Conservation (phyloP, 139 green algal genomes). For the Pedinophyceae sp. region DNA sequence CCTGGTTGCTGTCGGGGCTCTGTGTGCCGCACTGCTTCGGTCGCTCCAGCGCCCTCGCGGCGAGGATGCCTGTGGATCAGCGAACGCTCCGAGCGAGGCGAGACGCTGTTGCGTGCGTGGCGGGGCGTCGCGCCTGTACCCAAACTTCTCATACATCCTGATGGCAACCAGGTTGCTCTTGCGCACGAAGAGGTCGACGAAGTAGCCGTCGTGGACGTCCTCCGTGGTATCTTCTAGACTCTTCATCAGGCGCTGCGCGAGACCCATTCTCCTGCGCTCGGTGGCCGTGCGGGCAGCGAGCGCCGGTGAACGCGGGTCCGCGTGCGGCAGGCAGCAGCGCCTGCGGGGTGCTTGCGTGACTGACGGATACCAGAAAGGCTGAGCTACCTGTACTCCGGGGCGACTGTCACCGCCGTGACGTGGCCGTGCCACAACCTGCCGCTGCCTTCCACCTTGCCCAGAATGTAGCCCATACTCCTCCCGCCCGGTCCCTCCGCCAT, state of each 20-base stretch:
- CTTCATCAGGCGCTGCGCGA: slow-evolving; percentile 87
- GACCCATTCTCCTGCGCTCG: slow-evolving; percentile 30
- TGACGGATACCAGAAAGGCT: too few species aligned
- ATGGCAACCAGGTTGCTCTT: slow-evolving; percentile 81
- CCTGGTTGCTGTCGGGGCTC: too few species aligned
- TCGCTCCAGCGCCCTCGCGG: too few species aligned
- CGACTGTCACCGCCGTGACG: slow-evolving; percentile 93
- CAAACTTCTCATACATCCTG: slow-evolving; percentile 87
- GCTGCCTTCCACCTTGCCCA: slow-evolving; percentile 88
- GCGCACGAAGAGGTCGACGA: slow-evolving; percentile 97
- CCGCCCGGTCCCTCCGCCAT: slow-evolving; percentile 44
- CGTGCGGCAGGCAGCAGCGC: too few species aligned
- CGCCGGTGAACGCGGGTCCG: too few species aligned
- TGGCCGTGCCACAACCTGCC: slow-evolving; percentile 86
- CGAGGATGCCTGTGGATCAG: too few species aligned
- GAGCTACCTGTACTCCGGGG: slow-evolving; percentile 60
- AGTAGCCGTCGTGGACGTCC: slow-evolving; percentile 71
- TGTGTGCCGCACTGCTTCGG: too few species aligned
- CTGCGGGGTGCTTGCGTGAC: too few species aligned
- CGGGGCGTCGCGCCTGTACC: too few species aligned
- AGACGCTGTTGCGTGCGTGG: too few species aligned
- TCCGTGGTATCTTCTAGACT: slow-evolving; percentile 67
- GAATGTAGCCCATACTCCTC: slow-evolving; percentile 79
- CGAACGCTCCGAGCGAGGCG: too few species aligned
- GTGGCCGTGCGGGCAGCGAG: too few species aligned